Evolutionary conservation across 1,284 basidiomycete genomes (phyloP).

Genomic region (Boletus smithii): DNA sequence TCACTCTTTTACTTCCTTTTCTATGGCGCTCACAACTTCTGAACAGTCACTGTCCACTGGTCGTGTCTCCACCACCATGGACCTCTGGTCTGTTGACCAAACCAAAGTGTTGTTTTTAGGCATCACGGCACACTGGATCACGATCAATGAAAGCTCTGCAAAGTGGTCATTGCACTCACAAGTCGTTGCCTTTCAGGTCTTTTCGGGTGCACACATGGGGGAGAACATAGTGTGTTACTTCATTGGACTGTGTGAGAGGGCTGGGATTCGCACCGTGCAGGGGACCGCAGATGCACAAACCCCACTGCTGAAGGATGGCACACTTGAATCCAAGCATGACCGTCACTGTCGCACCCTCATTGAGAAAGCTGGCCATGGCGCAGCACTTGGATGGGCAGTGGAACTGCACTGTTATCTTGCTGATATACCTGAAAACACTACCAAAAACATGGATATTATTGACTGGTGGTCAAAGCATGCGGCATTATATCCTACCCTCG

Average conservation of each 20-base stretch:
- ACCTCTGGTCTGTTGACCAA: neutral
- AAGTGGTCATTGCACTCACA: no score
- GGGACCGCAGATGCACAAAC: no score
- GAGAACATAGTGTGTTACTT: neutral
- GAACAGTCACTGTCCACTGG: neutral
- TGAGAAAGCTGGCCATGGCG: no score
- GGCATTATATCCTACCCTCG: no score
- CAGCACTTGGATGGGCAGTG: no score
- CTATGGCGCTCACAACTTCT: neutral
- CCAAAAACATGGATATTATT: no score
- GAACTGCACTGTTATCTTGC: no score
- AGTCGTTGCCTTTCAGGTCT: neutral
- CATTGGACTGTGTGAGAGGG: neutral
- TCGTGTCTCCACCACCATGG: neutral
- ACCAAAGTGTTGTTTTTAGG: neutral
- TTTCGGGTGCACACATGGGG: neutral
- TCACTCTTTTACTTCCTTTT: neutral
- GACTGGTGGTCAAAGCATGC: no score
- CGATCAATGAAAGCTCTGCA: neutral
- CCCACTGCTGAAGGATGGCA: no score
- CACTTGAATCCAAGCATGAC: no score
- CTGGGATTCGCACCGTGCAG: neutral
- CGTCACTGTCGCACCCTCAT: no score
- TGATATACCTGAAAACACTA: no score
- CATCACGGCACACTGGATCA: neutral